These are phyloP conservation scores for Curvularia spicifera DNA, from an alignment of 2,329 filamentous ascomycete genomes.

Conservation along the genomic window DNA sequence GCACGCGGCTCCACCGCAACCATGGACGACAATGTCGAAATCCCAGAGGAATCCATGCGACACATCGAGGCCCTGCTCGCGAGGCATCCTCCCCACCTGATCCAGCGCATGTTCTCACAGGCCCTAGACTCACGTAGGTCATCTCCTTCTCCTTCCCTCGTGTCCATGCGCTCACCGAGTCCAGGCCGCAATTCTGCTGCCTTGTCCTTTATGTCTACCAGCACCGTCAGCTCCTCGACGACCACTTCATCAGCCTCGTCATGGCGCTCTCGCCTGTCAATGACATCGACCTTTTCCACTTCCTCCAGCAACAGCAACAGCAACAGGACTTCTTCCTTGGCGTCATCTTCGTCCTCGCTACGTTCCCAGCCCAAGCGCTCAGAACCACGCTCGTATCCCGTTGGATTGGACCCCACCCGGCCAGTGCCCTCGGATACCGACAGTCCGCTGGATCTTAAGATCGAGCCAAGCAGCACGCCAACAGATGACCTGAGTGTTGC, in stretches of 20 bases:
- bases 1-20: slow-evolving; percentile 22
- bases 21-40: slow-evolving; percentile 46
- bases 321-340: slow-evolving; percentile 38
- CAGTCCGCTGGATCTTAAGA: slow-evolving; percentile 41
- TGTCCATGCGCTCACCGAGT: slow-evolving; percentile 26
- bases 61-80: slow-evolving; percentile 47
- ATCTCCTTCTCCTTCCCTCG: neutral
- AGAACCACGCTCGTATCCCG: slow-evolving; percentile 47
- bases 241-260: slow-evolving; percentile 42
- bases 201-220: slow-evolving; percentile 44
- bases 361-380: slow-evolving; percentile 37
- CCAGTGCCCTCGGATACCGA: slow-evolving; percentile 43
- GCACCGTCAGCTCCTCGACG: slow-evolving; percentile 37
- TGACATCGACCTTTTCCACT: slow-evolving; percentile 43
- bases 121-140: slow-evolving; percentile 46
- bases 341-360: slow-evolving; percentile 39
- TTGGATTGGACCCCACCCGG: slow-evolving; percentile 43
- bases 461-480: slow-evolving; percentile 40
- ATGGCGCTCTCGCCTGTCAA: slow-evolving; percentile 44
- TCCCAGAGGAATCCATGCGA: slow-evolving; percentile 48
- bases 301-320: slow-evolving; percentile 41
- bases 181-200: slow-evolving; percentile 44
- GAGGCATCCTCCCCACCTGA: slow-evolving; percentile 45
- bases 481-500: slow-evolving; percentile 43
- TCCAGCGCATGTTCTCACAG: slow-evolving; percentile 48